phyloP scores from a whole-genome alignment of 2,329 filamentous ascomycete genomes.

The Hymenoscyphus scutula region DNA sequence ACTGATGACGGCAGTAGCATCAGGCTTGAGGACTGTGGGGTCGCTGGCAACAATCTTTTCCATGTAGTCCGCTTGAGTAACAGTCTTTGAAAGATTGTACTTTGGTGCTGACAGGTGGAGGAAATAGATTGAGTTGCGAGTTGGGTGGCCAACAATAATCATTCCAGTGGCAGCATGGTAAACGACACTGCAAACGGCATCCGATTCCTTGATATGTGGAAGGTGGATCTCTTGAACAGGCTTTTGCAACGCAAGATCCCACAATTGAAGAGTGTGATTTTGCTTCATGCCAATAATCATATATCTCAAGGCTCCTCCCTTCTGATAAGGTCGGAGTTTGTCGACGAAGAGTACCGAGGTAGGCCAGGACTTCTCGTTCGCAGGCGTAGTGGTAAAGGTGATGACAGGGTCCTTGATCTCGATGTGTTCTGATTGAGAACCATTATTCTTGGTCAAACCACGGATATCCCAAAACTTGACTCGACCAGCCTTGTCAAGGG shows the following conservation, averaged over 20 bases:
- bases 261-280: constrained; percentile 96
- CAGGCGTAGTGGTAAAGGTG: constrained; percentile 81
- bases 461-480: constrained; percentile 99
- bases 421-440: constrained; percentile 39
- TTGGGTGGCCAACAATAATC: constrained; percentile 92
- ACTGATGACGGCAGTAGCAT: constrained; percentile 95
- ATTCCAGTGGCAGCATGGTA: constrained; percentile 93
- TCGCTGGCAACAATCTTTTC: constrained; percentile 73
- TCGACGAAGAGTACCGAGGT: constrained; percentile 95
- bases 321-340: constrained; percentile 90
- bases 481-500: constrained; percentile 91
- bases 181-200: constrained; percentile 95
- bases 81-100: constrained; percentile 73
- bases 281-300: constrained; percentile 98
- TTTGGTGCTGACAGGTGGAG: constrained; percentile 91
- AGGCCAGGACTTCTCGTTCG: constrained; percentile 92
- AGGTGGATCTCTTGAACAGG: constrained; percentile 96
- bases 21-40: constrained; percentile 72
- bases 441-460: constrained; percentile 57
- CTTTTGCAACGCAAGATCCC: constrained; percentile 94
- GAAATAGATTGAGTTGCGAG: constrained; percentile 96
- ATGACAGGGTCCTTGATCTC: constrained; percentile 85
- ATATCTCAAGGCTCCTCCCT: constrained; percentile 86
- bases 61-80: constrained; percentile 88
- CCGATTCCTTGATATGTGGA: constrained; percentile 91